A percentile compares a stretch with the other conserved stretches of the same genome.
Conservation (phyloP, 345 rosid species). For the Draba incana region DNA sequence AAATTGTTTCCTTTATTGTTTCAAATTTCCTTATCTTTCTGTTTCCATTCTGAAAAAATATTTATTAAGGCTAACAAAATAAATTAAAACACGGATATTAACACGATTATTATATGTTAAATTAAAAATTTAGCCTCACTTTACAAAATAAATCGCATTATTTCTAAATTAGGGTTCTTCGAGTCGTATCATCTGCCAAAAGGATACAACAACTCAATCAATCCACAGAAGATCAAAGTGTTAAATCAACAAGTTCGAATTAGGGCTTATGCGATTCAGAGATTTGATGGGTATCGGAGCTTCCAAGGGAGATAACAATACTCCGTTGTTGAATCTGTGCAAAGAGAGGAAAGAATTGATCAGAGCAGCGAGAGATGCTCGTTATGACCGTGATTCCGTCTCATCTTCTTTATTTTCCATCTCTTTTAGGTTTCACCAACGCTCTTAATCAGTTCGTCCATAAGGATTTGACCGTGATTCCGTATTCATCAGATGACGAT, state of each 20-base stretch:
- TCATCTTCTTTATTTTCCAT: slow-evolving; percentile 40
- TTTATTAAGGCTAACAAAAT: too few relatives aligned
- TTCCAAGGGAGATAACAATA: slow-evolving; percentile 33
- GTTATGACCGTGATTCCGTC: slow-evolving; percentile 41
- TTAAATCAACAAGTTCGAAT: slow-evolving; percentile 6
- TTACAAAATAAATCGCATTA: slow-evolving; percentile 4
- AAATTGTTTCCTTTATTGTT: too few relatives aligned
- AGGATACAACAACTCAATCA: slow-evolving; percentile 14
- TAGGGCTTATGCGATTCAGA: slow-evolving; percentile 21
- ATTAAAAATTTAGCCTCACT: not conserved
- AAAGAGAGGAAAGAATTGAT: slow-evolving; percentile 44
- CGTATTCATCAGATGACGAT: slow-evolving; percentile 33
- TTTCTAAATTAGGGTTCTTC: slow-evolving; percentile 21
- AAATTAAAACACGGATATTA: too few relatives aligned
- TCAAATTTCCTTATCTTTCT: too few relatives aligned
- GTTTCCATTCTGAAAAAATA: too few relatives aligned
- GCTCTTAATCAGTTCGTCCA: slow-evolving; percentile 40
- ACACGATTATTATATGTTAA: not conserved
- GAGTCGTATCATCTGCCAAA: slow-evolving; percentile 24
- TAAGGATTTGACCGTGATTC: slow-evolving; percentile 32
- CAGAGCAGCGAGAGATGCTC: slow-evolving; percentile 40
- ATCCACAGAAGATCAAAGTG: not conserved
- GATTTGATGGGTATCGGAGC: slow-evolving; percentile 30
- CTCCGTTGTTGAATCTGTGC: slow-evolving; percentile 45
- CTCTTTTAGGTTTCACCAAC: slow-evolving; percentile 38